Conservation (phyloP, 805 yeast species). For the Wickerhamomyces alni region DNA sequence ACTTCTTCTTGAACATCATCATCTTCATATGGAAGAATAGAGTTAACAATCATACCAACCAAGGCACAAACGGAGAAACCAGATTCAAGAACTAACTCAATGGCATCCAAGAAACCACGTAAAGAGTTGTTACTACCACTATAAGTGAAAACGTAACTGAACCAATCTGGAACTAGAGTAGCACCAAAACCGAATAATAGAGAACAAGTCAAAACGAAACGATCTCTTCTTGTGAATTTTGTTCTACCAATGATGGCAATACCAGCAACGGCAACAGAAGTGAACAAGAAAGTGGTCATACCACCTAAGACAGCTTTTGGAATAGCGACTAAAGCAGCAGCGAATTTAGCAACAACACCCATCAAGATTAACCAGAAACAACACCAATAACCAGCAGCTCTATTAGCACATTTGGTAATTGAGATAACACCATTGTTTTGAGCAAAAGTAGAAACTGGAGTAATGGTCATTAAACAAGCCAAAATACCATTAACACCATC, state of each 20-base stretch:
- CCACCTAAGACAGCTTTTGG: conserved; percentile 83
- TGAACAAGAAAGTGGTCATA: conserved; percentile 74
- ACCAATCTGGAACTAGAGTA: conserved; percentile 60
- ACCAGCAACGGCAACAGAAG: conserved; percentile 74
- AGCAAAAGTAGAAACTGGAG: conserved; percentile 92
- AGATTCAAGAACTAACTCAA: conserved; percentile 21
- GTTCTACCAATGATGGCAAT: conserved; percentile 51
- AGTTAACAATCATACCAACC: neutral
- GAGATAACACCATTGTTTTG: conserved; percentile 95
- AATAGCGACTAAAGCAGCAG: conserved; percentile 79
- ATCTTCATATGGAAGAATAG: neutral
- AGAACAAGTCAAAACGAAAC: conserved; percentile 64
- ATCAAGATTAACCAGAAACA: conserved; percentile 72
- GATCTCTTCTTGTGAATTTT: conserved; percentile 61
- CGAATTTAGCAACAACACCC: conserved; percentile 85
- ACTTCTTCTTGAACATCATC: neutral
- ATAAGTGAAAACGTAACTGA: conserved; percentile 58
- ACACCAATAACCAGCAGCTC: conserved; percentile 75
- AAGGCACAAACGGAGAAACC: neutral
- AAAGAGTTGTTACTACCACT: conserved; percentile 49
- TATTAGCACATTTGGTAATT: conserved; percentile 85
- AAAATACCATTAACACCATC: conserved; percentile 79
- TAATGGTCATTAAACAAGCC: conserved; percentile 72
- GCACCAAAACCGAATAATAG: conserved; percentile 65
- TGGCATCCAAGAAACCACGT: conserved; percentile 61